Evolutionary conservation across 2,329 filamentous ascomycete species (phyloP), one percentile per base, ranked within the genome.

Genomic region (Verticillium longisporum): DNA sequence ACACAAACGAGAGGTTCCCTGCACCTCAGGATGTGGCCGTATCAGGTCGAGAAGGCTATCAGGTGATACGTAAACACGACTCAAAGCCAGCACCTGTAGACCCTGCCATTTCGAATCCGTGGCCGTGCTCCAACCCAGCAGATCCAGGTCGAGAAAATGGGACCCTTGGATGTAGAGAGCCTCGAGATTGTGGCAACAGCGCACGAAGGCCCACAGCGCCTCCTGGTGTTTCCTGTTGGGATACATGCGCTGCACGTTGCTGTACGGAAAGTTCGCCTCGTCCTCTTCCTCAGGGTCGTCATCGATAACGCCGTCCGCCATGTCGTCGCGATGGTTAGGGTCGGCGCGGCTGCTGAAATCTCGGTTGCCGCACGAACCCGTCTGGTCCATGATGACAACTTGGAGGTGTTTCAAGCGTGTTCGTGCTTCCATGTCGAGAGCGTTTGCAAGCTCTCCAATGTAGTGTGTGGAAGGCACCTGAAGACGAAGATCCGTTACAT

Each of bases 181-280:
- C 11, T 62, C 55, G 7, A 62, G 58, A 6, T 50, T 60, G 15
- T 6, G 38, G 31, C 61, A 62, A 6, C 55, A 62, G 13, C 41
- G 34, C 15, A 60, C 61, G 2, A 62, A 60, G 6, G 2, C 31
- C 61, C 61, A 62, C 2, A 62, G 41, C 1, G n/a, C 34, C n/a
- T 55, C 31, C 26, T 62, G 61, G 14, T 58, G 41, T 33, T 60
- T 59, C 45, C 45, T 60, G 31, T 62, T 62, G 2, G 58, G 58
- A 41, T 62, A 55, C 2, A 37, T n/a, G 11, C 38, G 38, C 21
- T 62, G 61, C 14, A 60, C 4, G n/a, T 62, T 62, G 58, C 61
- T 60, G 4, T 58, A 56, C 11, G 55, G 58, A 18, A 59, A 36
- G 2, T 37, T 50, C n/a, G 34, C 32, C 33, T 41, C 9, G n/a